phyloP scores from a whole-genome alignment of 2,329 filamentous ascomycete genomes.

The Phaeomoniella chlamydospora region DNA sequence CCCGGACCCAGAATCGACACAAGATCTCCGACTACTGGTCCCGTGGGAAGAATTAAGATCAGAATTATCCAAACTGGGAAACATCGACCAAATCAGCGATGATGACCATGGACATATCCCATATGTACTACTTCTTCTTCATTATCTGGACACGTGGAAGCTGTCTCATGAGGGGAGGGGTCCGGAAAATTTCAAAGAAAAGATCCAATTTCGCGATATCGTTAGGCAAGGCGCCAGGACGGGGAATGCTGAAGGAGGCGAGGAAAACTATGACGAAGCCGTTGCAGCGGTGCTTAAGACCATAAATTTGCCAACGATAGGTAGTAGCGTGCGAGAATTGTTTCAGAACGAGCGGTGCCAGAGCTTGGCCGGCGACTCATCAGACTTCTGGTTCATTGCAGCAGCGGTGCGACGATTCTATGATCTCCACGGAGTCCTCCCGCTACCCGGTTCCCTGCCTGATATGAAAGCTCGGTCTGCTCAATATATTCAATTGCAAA shows the following conservation, averaged over 20 bases:
- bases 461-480: constrained; percentile 95
- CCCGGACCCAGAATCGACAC: constrained; percentile 70
- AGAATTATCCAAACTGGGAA: constrained; percentile 49
- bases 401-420: constrained; percentile 68
- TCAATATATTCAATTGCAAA: constrained; percentile 82
- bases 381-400: constrained; percentile 81
- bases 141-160: constrained; percentile 76
- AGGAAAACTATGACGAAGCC: constrained; percentile 96
- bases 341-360: constrained; percentile 54
- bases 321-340: constrained; percentile 58
- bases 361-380: constrained; percentile 27
- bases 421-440: constrained; percentile 55
- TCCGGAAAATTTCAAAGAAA: constrained; percentile 69
- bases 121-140: constrained; percentile 66
- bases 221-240: constrained; percentile 55
- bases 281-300: constrained; percentile 75
- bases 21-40: constrained; percentile 67
- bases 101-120: constrained; percentile 88
- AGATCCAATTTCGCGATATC: constrained; percentile 62
- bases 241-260: constrained; percentile 66
- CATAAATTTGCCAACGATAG: constrained; percentile 54
- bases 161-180: constrained; percentile 48
- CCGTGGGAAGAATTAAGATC: constrained; percentile 72
- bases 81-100: constrained; percentile 55
- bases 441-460: constrained; percentile 73